Evolutionary conservation across 2,329 filamentous ascomycete species (phyloP), one percentile per base, ranked within the genome.

Genomic region (Pseudopyrenochaeta lycopersici): DNA sequence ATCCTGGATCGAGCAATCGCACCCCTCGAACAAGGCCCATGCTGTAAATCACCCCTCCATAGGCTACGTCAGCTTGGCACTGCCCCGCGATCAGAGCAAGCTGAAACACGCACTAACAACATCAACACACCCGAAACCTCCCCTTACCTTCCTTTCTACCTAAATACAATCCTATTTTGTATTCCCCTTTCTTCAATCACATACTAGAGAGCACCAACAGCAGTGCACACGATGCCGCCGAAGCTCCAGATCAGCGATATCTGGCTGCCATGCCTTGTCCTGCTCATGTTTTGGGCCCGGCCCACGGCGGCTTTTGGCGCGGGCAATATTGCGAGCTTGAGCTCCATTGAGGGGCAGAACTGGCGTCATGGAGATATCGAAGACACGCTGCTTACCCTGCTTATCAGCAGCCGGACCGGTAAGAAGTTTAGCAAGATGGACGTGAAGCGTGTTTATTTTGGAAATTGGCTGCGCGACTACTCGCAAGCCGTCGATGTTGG

Each of bases 381-480:
- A 81, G 93, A 97, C 80, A 89, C 90, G 30, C 86, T 97, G 49
- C 85, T 96, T 54, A 88, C 85, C 55, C 81, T 97, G 23, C 78
- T 88, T 41, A 85, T 89, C 73, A 85, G 87, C 38, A 82, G 84
- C 55, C 82, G 83, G 35, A 82, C 84, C 32, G 86, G 85, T 59
- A 92, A 93, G 81, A 96, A 93, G 71, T 97, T 96, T 78, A 87
- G 85, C 81, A 95, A 95, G 80, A 85, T 96, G 70, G 90, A 88
- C 71, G 90, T 97, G 58, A 90, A 93, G 60, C 87, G 92, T 56
- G 90, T 96, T 60, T 97, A 97, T 81, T 97, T 97, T 80, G 93
- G 93, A 61, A 97, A 97, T 81, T 97, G 93, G 93, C 85, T 97
- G 30, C 86, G 87, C 50, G 93, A 97, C 77, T 97, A 97, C 78